These are phyloP conservation scores for Aspergillus egyptiacus DNA, from an alignment of 495 filamentous ascomycete species.

Conservation along the genomic window DNA sequence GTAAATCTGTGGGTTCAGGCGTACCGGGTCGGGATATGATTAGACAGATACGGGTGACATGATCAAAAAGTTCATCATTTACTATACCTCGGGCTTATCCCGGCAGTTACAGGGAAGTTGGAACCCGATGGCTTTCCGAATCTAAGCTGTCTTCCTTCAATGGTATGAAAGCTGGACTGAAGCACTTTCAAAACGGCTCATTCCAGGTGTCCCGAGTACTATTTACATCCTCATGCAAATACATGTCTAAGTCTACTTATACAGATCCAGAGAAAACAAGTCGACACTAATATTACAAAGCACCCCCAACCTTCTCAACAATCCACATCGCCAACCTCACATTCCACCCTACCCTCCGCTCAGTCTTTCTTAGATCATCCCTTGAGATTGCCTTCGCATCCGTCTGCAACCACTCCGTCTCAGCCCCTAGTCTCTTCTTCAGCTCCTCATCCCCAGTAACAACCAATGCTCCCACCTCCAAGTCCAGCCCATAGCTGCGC, in stretches of 20 bases:
- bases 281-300: conserved; percentile 37
- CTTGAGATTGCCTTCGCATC: conserved; percentile 58
- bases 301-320: conserved; percentile 64
- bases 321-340: conserved; percentile 92
- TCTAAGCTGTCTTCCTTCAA: too few species aligned
- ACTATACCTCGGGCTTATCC: not conserved
- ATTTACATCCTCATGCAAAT: not conserved
- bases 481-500: conserved; percentile 81
- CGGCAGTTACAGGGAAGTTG: not conserved
- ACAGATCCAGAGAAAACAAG: conserved; percentile 1
- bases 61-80: conserved; percentile 5
- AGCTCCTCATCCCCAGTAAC: conserved; percentile 72
- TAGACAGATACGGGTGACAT: conserved; percentile 7
- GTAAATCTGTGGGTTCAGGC: conserved; percentile 6
- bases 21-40: conserved; percentile 7
- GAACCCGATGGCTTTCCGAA: too few species aligned
- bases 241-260: conserved; percentile 11
- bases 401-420: conserved; percentile 72
- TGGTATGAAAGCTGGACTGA: too few species aligned
- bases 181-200: too few species aligned
- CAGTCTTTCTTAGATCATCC: conserved; percentile 70
- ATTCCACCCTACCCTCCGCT: conserved; percentile 76
- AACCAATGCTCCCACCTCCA: conserved; percentile 80
- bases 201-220: too few species aligned
- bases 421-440: conserved; percentile 65